These are phyloP conservation scores for Neurospora sp. DNA, from an alignment of 495 filamentous ascomycete genomes.

Conservation along the genomic window DNA sequence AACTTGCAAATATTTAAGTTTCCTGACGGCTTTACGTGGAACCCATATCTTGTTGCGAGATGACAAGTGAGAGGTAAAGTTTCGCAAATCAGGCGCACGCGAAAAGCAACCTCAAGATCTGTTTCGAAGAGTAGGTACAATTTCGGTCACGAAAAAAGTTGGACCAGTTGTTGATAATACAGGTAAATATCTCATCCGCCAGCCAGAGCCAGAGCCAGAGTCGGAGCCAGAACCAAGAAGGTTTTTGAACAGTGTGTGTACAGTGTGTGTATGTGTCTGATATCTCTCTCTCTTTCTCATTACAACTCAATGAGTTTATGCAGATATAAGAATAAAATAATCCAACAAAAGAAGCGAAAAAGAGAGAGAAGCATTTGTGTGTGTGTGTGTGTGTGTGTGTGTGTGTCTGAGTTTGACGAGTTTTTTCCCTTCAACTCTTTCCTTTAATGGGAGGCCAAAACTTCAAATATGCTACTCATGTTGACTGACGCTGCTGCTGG, in stretches of 20 bases:
- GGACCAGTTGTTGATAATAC: too few species aligned
- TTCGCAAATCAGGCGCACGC: too few species aligned
- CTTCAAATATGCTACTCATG: slow-evolving; percentile 30
- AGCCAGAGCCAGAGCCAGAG: too few species aligned
- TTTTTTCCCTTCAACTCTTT: background rate
- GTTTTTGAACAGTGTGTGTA: background rate
- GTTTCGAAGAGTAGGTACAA: too few species aligned
- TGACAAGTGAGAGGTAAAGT: too few species aligned
- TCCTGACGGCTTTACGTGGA: too few species aligned
- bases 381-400: too few species aligned
- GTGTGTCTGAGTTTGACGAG: background rate
- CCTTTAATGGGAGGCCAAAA: slow-evolving; percentile 15
- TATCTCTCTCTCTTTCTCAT: background rate
- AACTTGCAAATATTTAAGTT: background rate
- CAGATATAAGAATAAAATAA: background rate
- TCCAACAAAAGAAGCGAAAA: background rate
- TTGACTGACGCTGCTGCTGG: slow-evolving; percentile 9
- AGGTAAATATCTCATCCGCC: too few species aligned
- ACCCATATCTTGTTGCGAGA: too few species aligned
- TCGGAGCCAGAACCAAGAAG: background rate
- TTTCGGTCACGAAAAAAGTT: too few species aligned
- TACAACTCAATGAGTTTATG: background rate
- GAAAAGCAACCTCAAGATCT: too few species aligned
- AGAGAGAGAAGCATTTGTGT: background rate
- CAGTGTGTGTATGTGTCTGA: background rate